phyloP scores from a whole-genome alignment of 108 stramenopile species.

The Pseudonitzschia multiseries region DNA sequence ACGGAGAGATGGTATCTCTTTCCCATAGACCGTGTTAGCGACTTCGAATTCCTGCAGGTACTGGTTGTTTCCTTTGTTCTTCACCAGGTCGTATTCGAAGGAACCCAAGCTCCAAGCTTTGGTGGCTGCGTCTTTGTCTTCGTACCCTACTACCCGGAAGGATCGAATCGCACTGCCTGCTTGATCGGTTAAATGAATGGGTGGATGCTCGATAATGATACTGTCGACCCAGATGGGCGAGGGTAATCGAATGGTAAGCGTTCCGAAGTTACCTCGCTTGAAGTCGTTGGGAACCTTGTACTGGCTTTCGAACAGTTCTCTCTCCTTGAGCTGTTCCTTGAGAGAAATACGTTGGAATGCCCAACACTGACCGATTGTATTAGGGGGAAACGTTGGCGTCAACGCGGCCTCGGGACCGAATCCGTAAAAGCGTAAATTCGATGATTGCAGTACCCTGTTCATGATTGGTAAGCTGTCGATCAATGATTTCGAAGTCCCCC shows the following conservation, averaged over 20 bases:
- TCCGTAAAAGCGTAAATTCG: slow-evolving; percentile 70
- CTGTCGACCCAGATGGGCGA: slow-evolving; percentile 46
- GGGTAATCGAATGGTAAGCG: slow-evolving; percentile 55
- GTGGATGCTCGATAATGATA: slow-evolving; percentile 69
- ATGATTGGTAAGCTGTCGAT: slow-evolving; percentile 58
- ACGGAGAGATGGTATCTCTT: slow-evolving; percentile 53
- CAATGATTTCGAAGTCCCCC: slow-evolving; percentile 66
- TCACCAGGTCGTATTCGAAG: slow-evolving; percentile 41
- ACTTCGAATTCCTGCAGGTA: slow-evolving; percentile 63
- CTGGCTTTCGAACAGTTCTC: slow-evolving; percentile 2
- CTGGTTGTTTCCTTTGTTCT: slow-evolving; percentile 12
- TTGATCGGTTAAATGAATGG: slow-evolving; percentile 36
- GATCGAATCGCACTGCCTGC: slow-evolving; percentile 44
- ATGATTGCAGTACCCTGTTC: slow-evolving; percentile 60
- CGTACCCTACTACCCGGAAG: slow-evolving; percentile 71
- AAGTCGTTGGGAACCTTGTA: slow-evolving; percentile 27
- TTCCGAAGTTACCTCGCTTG: slow-evolving; percentile 60
- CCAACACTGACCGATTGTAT: slow-evolving; percentile 83
- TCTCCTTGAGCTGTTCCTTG: slow-evolving; percentile 31
- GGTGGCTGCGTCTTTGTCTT: slow-evolving; percentile 52
- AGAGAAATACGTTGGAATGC: slow-evolving; percentile 48
- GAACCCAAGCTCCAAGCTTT: slow-evolving; percentile 58
- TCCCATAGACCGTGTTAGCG: slow-evolving; percentile 35
- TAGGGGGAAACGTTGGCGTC: slow-evolving; percentile 54
- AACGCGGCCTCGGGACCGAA: slow-evolving; percentile 79